A percentile compares a stretch with the other conserved stretches of the same genome.
phyloP scores from a whole-genome alignment of 345 rosid genomes.

The Eucalyptus curtisii region DNA sequence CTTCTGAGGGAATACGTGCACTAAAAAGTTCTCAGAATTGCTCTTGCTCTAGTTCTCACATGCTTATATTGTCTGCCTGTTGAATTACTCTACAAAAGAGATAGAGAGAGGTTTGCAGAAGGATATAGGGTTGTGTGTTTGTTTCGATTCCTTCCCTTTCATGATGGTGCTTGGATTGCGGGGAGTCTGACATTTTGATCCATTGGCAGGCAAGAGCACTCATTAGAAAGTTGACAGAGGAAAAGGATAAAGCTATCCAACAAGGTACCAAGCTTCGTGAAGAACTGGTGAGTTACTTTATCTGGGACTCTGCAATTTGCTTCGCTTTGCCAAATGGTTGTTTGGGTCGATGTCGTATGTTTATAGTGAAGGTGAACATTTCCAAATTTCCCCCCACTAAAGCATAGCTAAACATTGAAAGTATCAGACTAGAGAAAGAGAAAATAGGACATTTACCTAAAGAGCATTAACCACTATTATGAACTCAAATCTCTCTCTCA shows the following conservation, averaged over 20 bases:
- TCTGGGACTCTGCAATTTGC: neutral
- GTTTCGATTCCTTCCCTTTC: neutral
- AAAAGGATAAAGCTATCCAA: constrained; percentile 43
- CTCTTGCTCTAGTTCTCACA: neutral
- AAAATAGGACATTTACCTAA: neutral
- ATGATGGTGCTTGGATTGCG: neutral
- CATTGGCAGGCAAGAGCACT: constrained; percentile 37
- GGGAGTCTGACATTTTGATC: neutral
- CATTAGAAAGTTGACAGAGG: constrained; percentile 48
- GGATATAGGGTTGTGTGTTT: neutral
- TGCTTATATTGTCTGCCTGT: neutral
- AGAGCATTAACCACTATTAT: neutral
- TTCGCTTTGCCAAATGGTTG: neutral
- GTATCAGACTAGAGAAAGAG: neutral
- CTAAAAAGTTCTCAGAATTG: neutral
- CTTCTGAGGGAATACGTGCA: neutral
- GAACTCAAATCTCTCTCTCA: neutral
- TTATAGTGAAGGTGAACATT: neutral
- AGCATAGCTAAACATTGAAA: neutral
- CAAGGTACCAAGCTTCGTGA: constrained; percentile 48
- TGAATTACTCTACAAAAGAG: neutral
- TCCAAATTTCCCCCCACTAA: neutral
- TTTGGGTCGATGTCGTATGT: neutral
- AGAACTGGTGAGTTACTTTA: constrained; percentile 41
- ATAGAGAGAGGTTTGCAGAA: neutral